These are phyloP conservation scores for Tylopilus rubrobrunneus DNA, from an alignment of 768 basidiomycete genomes.

Conservation along the genomic window DNA sequence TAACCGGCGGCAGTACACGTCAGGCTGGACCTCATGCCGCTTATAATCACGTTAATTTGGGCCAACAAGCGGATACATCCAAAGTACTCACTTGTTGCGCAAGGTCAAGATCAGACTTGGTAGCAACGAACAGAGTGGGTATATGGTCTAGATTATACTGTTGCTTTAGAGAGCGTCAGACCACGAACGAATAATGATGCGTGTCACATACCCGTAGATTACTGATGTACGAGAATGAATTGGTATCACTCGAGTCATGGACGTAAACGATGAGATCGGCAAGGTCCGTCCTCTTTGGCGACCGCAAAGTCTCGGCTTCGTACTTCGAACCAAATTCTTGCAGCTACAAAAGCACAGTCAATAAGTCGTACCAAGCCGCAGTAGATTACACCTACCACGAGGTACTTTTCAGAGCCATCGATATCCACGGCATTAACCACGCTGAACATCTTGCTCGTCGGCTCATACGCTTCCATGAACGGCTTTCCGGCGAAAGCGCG, in stretches of 20 bases:
- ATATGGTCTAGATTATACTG: slow-evolving; percentile 95
- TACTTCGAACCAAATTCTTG: slow-evolving; percentile 98
- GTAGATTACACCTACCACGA: slow-evolving; percentile 66
- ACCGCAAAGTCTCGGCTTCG: slow-evolving; percentile 85
- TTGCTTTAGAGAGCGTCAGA: slow-evolving; percentile 59
- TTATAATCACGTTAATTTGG: slow-evolving; percentile 31
- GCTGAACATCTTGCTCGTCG: slow-evolving; percentile 84
- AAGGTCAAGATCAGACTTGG: slow-evolving; percentile 96
- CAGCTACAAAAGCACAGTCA: slow-evolving; percentile 47
- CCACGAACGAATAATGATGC: not conserved
- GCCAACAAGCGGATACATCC: not conserved
- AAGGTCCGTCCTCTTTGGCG: slow-evolving; percentile 84
- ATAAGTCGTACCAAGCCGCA: slow-evolving; percentile 33
- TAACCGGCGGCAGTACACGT: slow-evolving; percentile 89
- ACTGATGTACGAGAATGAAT: slow-evolving; percentile 97
- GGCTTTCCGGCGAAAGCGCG: slow-evolving; percentile 83
- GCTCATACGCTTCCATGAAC: slow-evolving; percentile 71
- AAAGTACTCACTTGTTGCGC: slow-evolving; percentile 72
- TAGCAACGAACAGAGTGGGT: slow-evolving; percentile 96
- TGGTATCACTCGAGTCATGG: slow-evolving; percentile 96
- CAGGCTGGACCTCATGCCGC: slow-evolving; percentile 98
- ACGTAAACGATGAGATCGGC: slow-evolving; percentile 96
- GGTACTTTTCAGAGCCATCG: slow-evolving; percentile 90
- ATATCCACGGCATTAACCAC: slow-evolving; percentile 96
- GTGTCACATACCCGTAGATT: slow-evolving; percentile 73